A percentile compares a stretch with the other conserved stretches of the same genome.
phyloP scores from a whole-genome alignment of 495 filamentous ascomycete species.

The Daldinia vernicosa region DNA sequence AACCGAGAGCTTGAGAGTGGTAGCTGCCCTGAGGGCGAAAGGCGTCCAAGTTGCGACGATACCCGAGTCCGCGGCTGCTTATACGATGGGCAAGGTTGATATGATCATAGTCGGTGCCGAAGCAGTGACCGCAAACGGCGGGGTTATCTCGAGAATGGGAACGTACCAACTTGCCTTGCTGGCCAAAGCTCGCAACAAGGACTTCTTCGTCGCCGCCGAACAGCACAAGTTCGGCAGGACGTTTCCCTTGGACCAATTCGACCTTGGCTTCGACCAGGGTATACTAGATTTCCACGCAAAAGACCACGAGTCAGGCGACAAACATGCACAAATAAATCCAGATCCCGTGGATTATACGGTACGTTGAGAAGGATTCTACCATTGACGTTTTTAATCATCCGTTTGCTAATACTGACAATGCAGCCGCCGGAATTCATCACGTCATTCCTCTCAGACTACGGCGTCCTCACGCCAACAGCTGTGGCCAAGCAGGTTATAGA shows the following conservation, averaged over 20 bases:
- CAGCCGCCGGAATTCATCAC: conserved; percentile 80
- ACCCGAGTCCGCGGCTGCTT: conserved; percentile 80
- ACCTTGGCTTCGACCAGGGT: conserved; percentile 63
- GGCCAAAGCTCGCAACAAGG: conserved; percentile 78
- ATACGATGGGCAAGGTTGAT: conserved; percentile 81
- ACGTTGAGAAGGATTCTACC: conserved; percentile 45
- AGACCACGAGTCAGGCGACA: conserved; percentile 41
- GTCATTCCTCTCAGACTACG: conserved; percentile 54
- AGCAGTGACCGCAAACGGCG: conserved; percentile 91
- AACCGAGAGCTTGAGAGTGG: conserved; percentile 58
- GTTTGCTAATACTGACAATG: conserved; percentile 3
- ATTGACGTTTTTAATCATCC: conserved; percentile 1
- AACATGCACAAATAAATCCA: conserved; percentile 38
- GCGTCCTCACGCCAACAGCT: conserved; percentile 51
- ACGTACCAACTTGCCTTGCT: conserved; percentile 90
- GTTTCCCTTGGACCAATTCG: conserved; percentile 80
- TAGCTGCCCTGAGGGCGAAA: conserved; percentile 72
- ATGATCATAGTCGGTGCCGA: conserved; percentile 93
- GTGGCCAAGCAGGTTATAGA: conserved; percentile 46
- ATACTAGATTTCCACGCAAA: conserved; percentile 44
- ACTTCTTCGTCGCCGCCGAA: conserved; percentile 91
- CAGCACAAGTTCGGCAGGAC: conserved; percentile 89
- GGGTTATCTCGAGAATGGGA: conserved; percentile 87
- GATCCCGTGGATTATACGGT: conserved; percentile 84
- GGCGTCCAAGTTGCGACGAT: conserved; percentile 88